These are phyloP conservation scores for Diaporthe aspalathi DNA, from an alignment of 2,329 filamentous ascomycete genomes.

Conservation along the genomic window DNA sequence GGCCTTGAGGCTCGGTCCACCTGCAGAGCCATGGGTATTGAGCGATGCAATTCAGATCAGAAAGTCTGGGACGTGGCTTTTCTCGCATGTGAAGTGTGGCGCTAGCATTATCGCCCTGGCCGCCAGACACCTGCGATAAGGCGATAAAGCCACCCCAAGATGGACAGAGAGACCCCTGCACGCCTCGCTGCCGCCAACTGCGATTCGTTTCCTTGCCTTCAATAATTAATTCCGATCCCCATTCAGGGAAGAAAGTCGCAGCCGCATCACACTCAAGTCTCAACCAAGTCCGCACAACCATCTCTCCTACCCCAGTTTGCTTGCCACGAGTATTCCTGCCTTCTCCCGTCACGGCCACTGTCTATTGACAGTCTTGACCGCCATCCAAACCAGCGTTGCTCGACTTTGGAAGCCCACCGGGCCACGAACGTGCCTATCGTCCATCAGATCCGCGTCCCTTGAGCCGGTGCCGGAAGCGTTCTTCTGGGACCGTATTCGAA, in stretches of 20 bases:
- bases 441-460: not conserved
- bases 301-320: not conserved
- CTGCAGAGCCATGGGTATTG: not conserved
- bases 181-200: not conserved
- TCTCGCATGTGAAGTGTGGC: conserved; percentile 32
- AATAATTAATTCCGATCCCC: not conserved
- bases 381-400: no score
- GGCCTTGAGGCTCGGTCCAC: not conserved
- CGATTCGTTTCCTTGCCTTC: conserved; percentile 14
- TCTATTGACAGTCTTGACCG: no score
- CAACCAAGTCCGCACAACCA: not conserved
- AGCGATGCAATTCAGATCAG: conserved; percentile 18
- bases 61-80: not conserved
- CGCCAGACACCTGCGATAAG: not conserved
- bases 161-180: not conserved
- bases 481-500: not conserved
- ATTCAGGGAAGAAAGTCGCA: not conserved
- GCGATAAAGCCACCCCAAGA: conserved; percentile 1
- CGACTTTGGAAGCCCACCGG: not conserved
- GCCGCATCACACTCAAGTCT: no score
- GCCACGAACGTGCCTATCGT: not conserved
- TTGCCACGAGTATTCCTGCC: not conserved
- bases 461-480: not conserved
- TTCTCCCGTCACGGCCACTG: not conserved
- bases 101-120: conserved; percentile 12